phyloP scores from a whole-genome alignment of 495 filamentous ascomycete genomes.

The Penicillium samsonianum region DNA sequence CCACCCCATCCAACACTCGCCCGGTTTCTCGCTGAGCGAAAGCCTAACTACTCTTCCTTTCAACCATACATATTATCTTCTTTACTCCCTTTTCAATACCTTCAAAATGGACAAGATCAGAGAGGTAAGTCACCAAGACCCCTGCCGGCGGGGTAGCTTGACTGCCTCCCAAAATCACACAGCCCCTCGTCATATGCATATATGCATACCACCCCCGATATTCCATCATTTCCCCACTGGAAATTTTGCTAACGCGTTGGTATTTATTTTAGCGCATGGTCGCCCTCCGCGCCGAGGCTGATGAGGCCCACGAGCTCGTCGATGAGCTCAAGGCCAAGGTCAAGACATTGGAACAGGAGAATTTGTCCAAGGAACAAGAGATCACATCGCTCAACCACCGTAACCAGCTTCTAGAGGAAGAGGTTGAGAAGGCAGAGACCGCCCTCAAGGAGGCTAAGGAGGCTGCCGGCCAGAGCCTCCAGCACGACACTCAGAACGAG shows the following conservation, averaged over 20 bases:
- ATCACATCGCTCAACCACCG: conserved; percentile 93
- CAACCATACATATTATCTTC: conserved; percentile 35
- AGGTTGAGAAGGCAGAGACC: conserved; percentile 86
- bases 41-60: conserved; percentile 33
- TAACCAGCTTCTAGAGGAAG: conserved; percentile 81
- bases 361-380: conserved; percentile 93
- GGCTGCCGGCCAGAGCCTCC: conserved; percentile 68
- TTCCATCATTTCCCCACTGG: conserved; percentile 15
- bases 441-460: conserved; percentile 77
- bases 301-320: conserved; percentile 72
- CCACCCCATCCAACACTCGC: conserved; percentile 26
- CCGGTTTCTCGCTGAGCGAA: conserved; percentile 51
- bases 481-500: conserved; percentile 83
- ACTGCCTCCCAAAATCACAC: conserved; percentile 27
- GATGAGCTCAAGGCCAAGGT: conserved; percentile 86
- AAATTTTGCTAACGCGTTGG: conserved; percentile 23
- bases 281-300: conserved; percentile 87
- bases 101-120: conserved; percentile 67
- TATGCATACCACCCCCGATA: conserved; percentile 25
- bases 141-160: conserved; percentile 50
- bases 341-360: conserved; percentile 92
- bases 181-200: conserved; percentile 22
- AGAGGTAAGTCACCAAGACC: conserved; percentile 61
- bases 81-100: conserved; percentile 18
- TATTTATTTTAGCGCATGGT: conserved; percentile 80